These are phyloP conservation scores for Fonsecaea pugnacius DNA, from an alignment of 2,329 filamentous ascomycete genomes.

Conservation along the genomic window DNA sequence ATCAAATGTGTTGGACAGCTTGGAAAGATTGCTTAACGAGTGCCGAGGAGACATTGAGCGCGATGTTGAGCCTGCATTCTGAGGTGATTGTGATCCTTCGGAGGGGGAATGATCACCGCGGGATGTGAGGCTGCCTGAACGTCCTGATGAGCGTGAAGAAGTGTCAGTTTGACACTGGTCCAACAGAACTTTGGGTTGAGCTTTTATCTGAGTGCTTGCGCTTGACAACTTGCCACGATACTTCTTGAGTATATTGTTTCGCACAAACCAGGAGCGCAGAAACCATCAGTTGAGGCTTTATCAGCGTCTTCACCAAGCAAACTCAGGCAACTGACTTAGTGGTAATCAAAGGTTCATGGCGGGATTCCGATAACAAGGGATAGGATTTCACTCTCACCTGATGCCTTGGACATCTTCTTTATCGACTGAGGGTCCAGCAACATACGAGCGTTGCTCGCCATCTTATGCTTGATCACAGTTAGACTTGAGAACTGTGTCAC, in stretches of 20 bases:
- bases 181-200: not conserved
- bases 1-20: not conserved
- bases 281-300: not conserved
- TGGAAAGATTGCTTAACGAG: not conserved
- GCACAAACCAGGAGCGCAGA: not conserved
- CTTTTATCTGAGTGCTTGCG: not conserved
- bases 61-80: not conserved
- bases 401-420: slow-evolving; percentile 41
- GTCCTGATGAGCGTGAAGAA: not conserved
- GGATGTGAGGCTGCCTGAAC: not conserved
- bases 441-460: slow-evolving; percentile 49
- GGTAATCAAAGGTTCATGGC: not conserved
- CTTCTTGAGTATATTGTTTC: not conserved
- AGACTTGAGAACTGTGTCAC: not conserved
- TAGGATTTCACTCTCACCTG: slow-evolving; percentile 22
- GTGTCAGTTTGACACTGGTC: not conserved
- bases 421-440: slow-evolving; percentile 51
- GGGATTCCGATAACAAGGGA: not conserved
- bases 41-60: not conserved
- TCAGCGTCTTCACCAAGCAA: not conserved
- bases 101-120: slow-evolving; percentile 11
- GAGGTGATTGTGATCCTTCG: not conserved
- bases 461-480: not conserved
- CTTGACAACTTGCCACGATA: not conserved
- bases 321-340: not conserved